These are phyloP conservation scores for Triticum monococcum DNA, from an alignment of 176 grass and related monocot species.

Conservation along the genomic window DNA sequence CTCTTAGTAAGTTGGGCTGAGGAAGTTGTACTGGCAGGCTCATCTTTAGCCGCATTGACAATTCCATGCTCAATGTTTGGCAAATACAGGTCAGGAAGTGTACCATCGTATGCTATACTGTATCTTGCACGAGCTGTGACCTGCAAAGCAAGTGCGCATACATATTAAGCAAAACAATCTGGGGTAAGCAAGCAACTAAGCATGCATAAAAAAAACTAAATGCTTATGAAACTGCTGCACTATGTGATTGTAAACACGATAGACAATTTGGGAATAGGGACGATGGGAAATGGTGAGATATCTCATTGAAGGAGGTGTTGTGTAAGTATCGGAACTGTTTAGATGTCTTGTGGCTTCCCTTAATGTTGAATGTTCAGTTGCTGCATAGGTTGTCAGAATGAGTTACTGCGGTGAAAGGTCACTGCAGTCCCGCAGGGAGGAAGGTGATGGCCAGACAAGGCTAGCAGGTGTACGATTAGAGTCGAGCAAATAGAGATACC, in stretches of 20 bases:
- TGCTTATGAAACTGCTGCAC: not conserved
- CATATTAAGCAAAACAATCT: slow-evolving; percentile 20
- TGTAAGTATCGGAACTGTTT: not conserved
- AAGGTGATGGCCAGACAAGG: not conserved
- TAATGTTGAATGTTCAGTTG: not conserved
- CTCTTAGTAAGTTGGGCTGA: slow-evolving; percentile 29
- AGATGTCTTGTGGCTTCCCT: not conserved
- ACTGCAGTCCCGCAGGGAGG: not conserved
- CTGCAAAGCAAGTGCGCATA: slow-evolving; percentile 36
- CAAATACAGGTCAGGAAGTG: slow-evolving; percentile 67
- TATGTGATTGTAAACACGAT: not conserved
- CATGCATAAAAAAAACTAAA: not conserved
- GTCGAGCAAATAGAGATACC: not conserved
- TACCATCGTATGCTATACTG: slow-evolving; percentile 61
- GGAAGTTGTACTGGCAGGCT: slow-evolving; percentile 17
- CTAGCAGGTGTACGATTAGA: not conserved
- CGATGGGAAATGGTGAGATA: not conserved
- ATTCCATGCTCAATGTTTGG: slow-evolving; percentile 34
- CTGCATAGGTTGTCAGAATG: not conserved
- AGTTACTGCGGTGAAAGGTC: not conserved
- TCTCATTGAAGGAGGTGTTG: not conserved
- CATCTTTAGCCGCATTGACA: slow-evolving; percentile 16
- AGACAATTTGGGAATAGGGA: not conserved
- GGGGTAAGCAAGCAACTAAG: not conserved
- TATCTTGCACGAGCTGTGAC: slow-evolving; percentile 71